phyloP scores from a whole-genome alignment of 1,284 basidiomycete genomes.

The Apiotrichum siamense region DNA sequence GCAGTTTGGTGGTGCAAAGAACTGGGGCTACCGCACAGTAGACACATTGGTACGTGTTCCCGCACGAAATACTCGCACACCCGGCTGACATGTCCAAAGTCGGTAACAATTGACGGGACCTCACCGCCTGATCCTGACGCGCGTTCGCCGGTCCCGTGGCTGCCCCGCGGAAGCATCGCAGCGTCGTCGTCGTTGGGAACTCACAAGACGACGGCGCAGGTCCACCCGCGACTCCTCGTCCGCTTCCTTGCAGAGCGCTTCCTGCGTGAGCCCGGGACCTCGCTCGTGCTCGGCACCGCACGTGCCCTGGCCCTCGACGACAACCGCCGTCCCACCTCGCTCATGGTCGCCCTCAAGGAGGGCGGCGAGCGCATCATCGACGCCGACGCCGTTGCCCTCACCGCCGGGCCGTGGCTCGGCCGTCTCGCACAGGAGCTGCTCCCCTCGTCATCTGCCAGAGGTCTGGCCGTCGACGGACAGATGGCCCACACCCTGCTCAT shows the following conservation, averaged over 20 bases:
- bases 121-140: slow-evolving; percentile 21
- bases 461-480: slow-evolving; percentile 44
- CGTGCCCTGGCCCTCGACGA: slow-evolving; percentile 16
- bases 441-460: slow-evolving; percentile 46
- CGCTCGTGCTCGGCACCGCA: slow-evolving; percentile 32
- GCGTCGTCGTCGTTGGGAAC: slow-evolving; percentile 36
- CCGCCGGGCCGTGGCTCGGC: slow-evolving; percentile 84
- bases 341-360: slow-evolving; percentile 20
- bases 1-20: slow-evolving; percentile 61
- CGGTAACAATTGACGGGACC: slow-evolving; percentile 41
- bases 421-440: slow-evolving; percentile 53
- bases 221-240: slow-evolving; percentile 55
- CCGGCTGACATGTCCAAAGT: slow-evolving; percentile 15
- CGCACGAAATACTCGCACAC: neutral
- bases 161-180: slow-evolving; percentile 23
- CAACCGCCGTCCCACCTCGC: slow-evolving; percentile 7
- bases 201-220: slow-evolving; percentile 41
- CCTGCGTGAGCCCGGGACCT: slow-evolving; percentile 27
- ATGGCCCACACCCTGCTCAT: slow-evolving; percentile 53
- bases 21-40: slow-evolving; percentile 78
- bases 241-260: slow-evolving; percentile 60
- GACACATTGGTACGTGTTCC: slow-evolving; percentile 46
- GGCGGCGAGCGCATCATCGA: slow-evolving; percentile 43
- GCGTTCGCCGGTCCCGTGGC: slow-evolving; percentile 38
- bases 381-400: slow-evolving; percentile 57